Conservation (phyloP, 2,329 filamentous ascomycete species). For the Juglanconis oblonga region DNA sequence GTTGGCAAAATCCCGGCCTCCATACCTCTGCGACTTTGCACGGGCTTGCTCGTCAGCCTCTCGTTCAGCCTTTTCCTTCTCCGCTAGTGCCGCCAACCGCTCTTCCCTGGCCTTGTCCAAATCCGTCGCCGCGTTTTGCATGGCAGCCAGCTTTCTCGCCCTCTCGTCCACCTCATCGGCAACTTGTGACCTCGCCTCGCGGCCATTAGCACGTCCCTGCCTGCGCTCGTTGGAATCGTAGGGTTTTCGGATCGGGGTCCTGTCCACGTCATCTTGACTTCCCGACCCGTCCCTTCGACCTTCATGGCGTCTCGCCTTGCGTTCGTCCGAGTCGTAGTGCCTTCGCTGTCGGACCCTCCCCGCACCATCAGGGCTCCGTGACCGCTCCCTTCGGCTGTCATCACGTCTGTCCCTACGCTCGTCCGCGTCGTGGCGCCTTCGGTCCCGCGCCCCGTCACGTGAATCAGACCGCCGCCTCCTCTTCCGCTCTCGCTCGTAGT, state of each 20-base stretch:
- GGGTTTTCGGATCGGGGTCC: constrained; percentile 7
- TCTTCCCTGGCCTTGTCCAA: constrained; percentile 69
- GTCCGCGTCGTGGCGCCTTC: constrained; percentile 31
- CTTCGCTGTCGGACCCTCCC: neutral
- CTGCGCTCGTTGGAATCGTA: constrained; percentile 10
- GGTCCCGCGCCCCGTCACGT: constrained; percentile 37
- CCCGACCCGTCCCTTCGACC: neutral
- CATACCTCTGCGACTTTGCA: constrained; percentile 56
- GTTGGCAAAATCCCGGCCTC: constrained; percentile 62
- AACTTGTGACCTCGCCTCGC: constrained; percentile 16
- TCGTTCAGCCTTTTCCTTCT: constrained; percentile 60
- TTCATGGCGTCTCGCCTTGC: neutral
- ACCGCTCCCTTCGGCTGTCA: constrained; percentile 15
- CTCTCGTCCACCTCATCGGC: constrained; percentile 50
- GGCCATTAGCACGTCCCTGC: neutral
- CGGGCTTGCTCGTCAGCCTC: constrained; percentile 66
- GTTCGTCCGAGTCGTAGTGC: neutral
- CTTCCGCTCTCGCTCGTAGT: constrained; percentile 37
- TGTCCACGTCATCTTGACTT: neutral
- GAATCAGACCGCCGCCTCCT: constrained; percentile 45
- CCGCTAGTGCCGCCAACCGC: constrained; percentile 64
- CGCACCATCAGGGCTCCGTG: neutral
- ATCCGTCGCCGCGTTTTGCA: constrained; percentile 68
- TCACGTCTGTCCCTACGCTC: constrained; percentile 21
- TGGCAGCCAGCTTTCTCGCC: constrained; percentile 67